Evolutionary conservation across 2,329 filamentous ascomycete genomes (phyloP).

Genomic region (Neodidymelliopsis sp.): DNA sequence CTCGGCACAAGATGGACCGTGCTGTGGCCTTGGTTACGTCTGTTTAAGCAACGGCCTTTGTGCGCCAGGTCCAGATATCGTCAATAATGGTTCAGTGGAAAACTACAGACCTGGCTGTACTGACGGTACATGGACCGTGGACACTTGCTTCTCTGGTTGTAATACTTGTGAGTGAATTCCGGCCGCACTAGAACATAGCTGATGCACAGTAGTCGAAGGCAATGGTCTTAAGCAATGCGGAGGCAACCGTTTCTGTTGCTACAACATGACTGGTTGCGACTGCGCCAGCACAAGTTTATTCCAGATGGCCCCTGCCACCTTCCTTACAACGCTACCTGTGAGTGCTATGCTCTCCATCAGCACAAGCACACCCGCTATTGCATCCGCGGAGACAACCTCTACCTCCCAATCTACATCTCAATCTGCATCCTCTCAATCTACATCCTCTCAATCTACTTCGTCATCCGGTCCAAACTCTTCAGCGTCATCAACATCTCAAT

Average conservation of each 20-base stretch:
- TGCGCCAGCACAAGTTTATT: conserved; percentile 10
- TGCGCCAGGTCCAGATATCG: conserved; percentile 3
- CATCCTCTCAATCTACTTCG: conserved; percentile 1
- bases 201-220: conserved; percentile 1
- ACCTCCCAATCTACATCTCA: neutral
- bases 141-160: conserved; percentile 13
- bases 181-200: neutral
- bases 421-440: no score
- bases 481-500: neutral
- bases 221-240: conserved; percentile 13
- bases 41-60: conserved; percentile 17
- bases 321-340: conserved; percentile 12
- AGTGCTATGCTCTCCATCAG: conserved; percentile 1
- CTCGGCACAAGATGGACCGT: conserved; percentile 5
- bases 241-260: conserved; percentile 14
- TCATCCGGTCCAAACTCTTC: neutral
- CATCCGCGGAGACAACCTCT: conserved; percentile 5
- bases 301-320: conserved; percentile 9
- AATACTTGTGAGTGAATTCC: conserved; percentile 1
- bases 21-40: conserved; percentile 7
- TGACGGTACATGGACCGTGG: conserved; percentile 8
- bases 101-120: conserved; percentile 11
- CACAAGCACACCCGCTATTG: conserved; percentile 1
- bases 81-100: conserved; percentile 1
- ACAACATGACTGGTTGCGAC: conserved; percentile 7